Conservation (phyloP, 1,284 basidiomycete genomes). For the Heliocybe sulcata region DNA sequence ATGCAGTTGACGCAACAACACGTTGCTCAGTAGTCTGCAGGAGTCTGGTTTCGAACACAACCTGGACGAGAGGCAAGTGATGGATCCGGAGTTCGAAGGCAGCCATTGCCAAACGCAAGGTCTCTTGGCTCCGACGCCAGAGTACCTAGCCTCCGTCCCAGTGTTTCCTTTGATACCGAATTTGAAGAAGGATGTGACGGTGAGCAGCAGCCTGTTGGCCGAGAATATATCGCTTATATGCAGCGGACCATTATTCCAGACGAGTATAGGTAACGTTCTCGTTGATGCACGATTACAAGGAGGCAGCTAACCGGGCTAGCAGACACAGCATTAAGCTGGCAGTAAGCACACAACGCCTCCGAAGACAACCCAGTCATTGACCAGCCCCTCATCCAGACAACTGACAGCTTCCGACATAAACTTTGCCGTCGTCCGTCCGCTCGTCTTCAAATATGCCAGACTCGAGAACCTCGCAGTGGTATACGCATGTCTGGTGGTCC, state of each 20-base stretch:
- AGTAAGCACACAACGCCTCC: slow-evolving; percentile 31
- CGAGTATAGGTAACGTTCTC: slow-evolving; percentile 30
- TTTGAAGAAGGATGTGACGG: slow-evolving; percentile 61
- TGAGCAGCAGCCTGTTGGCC: slow-evolving; percentile 27
- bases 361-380: not conserved
- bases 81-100: not conserved
- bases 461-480: slow-evolving; percentile 67
- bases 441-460: slow-evolving; percentile 74
- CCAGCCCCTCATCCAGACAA: slow-evolving; percentile 45
- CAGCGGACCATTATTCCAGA: slow-evolving; percentile 29
- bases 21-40: too few species aligned
- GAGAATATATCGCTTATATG: slow-evolving; percentile 8
- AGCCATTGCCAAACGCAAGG: slow-evolving; percentile 1
- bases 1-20: not conserved
- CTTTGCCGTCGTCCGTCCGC: slow-evolving; percentile 74
- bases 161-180: slow-evolving; percentile 73
- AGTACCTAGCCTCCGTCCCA: slow-evolving; percentile 50
- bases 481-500: slow-evolving; percentile 67
- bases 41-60: too few species aligned
- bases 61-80: not conserved
- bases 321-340: slow-evolving; percentile 81
- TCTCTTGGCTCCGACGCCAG: slow-evolving; percentile 48
- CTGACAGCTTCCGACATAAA: slow-evolving; percentile 80
- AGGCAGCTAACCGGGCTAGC: slow-evolving; percentile 12
- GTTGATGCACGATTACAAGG: slow-evolving; percentile 6